Percentiles rank a stretch among this genome's conserved stretches.
These are phyloP conservation scores for Alisma plantagoaquatica DNA, from an alignment of 106 monocot species.

Conservation along the genomic window DNA sequence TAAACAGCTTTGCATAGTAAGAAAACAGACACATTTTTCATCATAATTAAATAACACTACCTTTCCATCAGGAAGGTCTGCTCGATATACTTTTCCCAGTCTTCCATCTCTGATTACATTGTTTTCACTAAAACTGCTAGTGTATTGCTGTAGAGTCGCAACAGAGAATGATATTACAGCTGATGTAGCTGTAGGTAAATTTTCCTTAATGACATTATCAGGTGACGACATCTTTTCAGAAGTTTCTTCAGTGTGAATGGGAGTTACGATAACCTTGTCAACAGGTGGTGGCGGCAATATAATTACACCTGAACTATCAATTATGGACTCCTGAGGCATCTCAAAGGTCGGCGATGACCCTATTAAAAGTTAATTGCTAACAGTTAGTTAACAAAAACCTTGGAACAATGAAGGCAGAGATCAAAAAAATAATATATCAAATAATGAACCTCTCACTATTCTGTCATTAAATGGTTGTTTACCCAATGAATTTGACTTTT, in stretches of 20 bases:
- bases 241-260: slow-evolving; percentile 23
- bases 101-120: slow-evolving; percentile 68
- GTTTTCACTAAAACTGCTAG: slow-evolving; percentile 83
- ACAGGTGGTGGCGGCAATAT: slow-evolving; percentile 29
- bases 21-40: too few relatives aligned
- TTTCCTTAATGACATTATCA: slow-evolving; percentile 8
- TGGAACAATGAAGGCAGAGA: too few relatives aligned
- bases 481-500: too few relatives aligned
- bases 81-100: slow-evolving; percentile 69
- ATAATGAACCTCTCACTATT: too few relatives aligned
- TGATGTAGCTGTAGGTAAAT: slow-evolving; percentile 18
- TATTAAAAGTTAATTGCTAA: too few relatives aligned
- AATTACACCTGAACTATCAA: slow-evolving; percentile 24
- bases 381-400: too few relatives aligned
- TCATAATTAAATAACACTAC: slow-evolving; percentile 31
- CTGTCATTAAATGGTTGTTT: too few relatives aligned
- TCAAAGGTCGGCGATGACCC: too few relatives aligned
- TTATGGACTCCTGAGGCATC: slow-evolving; percentile 28
- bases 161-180: slow-evolving; percentile 69
- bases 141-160: slow-evolving; percentile 88
- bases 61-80: slow-evolving; percentile 75
- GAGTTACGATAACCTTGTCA: slow-evolving; percentile 44
- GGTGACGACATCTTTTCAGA: slow-evolving; percentile 6
- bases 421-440: too few relatives aligned
- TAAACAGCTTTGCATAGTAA: too few relatives aligned